phyloP scores from a whole-genome alignment of 768 basidiomycete genomes.

The Xerocomellus intermedius region DNA sequence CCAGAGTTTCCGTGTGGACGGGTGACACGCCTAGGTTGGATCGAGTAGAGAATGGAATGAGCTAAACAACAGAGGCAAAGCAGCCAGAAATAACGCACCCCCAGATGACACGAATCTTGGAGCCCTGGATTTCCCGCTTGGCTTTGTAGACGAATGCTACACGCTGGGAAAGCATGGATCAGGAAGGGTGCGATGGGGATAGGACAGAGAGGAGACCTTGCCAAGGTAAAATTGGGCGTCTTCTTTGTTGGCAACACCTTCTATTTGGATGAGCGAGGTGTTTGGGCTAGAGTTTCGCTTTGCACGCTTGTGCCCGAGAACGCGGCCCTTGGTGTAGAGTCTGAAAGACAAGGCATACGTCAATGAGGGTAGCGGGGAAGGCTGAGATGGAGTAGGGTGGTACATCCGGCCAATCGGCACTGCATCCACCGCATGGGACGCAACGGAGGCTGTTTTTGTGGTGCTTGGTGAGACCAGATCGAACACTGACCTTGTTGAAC shows the following conservation, averaged over 20 bases:
- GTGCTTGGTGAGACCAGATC: neutral
- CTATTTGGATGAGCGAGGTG: slow-evolving; percentile 95
- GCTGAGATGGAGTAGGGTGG: too few species aligned
- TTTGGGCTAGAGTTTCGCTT: slow-evolving; percentile 96
- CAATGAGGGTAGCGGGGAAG: neutral
- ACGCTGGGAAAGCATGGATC: slow-evolving; percentile 50
- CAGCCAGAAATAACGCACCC: slow-evolving; percentile 56
- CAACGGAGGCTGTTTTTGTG: neutral
- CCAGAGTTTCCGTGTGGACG: slow-evolving; percentile 93
- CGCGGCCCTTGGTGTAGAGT: slow-evolving; percentile 94
- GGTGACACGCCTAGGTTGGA: slow-evolving; percentile 71
- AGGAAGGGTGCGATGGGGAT: neutral
- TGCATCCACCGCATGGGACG: slow-evolving; percentile 16
- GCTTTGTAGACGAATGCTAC: slow-evolving; percentile 98
- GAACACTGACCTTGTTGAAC: slow-evolving; percentile 71
- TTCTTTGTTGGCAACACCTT: slow-evolving; percentile 91
- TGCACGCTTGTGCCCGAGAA: slow-evolving; percentile 97
- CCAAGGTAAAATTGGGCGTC: slow-evolving; percentile 98
- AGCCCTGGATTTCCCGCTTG: slow-evolving; percentile 90
- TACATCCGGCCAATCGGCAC: slow-evolving; percentile 11
- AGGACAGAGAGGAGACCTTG: slow-evolving; percentile 61
- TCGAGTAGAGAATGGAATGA: neutral
- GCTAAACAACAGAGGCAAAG: neutral
- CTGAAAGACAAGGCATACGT: slow-evolving; percentile 39
- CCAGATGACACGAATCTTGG: slow-evolving; percentile 98